Evolutionary conservation across 1,284 basidiomycete genomes (phyloP).

Genomic region (Crepidotus sp.): DNA sequence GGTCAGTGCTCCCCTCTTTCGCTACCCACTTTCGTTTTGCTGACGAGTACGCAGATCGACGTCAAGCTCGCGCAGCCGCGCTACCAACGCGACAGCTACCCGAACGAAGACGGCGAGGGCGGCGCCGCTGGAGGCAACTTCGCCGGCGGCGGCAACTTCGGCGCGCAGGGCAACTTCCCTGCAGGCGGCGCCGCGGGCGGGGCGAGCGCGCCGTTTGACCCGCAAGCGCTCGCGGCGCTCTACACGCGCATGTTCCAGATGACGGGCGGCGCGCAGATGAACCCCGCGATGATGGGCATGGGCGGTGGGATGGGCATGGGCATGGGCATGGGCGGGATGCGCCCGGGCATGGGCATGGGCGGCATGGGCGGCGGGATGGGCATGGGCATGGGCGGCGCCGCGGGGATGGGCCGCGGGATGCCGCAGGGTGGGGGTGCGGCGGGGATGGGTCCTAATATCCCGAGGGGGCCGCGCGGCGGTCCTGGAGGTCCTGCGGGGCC

Average conservation of each 20-base stretch:
- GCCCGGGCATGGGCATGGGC: slow-evolving; percentile 35
- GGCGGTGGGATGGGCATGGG: slow-evolving; percentile 26
- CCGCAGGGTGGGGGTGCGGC: slow-evolving; percentile 21
- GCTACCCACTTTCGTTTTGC: background rate
- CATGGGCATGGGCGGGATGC: slow-evolving; percentile 41
- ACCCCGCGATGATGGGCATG: slow-evolving; percentile 32
- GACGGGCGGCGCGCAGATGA: slow-evolving; percentile 45
- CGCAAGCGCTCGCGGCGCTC: slow-evolving; percentile 69
- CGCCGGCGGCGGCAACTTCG: slow-evolving; percentile 15
- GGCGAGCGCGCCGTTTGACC: slow-evolving; percentile 57
- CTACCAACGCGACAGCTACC: slow-evolving; percentile 58
- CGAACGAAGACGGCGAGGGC: slow-evolving; percentile 31
- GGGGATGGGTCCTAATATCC: slow-evolving; percentile 49
- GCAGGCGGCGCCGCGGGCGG: slow-evolving; percentile 21
- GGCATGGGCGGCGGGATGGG: slow-evolving; percentile 27
- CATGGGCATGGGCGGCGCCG: slow-evolving; percentile 35
- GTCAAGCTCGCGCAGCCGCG: slow-evolving; percentile 90
- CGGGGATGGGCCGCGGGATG: slow-evolving; percentile 32
- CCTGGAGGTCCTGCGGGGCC: slow-evolving; percentile 32
- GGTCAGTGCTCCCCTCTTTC: slow-evolving; percentile 35
- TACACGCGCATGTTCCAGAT: slow-evolving; percentile 83
- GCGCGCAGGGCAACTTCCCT: slow-evolving; percentile 16
- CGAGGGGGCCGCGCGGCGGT: slow-evolving; percentile 57
- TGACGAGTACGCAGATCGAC: slow-evolving; percentile 60
- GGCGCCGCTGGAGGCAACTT: slow-evolving; percentile 19